Evolutionary conservation across 176 grass and related monocot species (phyloP), one percentile per base, ranked within the genome.

Genomic region (Cymbopogon citratus): DNA sequence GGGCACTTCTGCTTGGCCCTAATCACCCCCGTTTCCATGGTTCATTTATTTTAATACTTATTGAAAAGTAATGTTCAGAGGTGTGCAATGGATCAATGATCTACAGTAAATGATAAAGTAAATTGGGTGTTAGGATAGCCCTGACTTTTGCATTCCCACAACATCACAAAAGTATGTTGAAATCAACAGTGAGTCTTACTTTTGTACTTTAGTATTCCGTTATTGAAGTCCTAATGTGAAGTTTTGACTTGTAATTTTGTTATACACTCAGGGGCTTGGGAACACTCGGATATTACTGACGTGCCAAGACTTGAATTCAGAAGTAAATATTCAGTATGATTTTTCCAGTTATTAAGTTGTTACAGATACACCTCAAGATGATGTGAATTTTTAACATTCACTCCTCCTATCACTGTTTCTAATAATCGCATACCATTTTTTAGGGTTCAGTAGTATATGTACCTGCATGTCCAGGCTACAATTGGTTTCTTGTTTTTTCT

Each of bases 251-350:
- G 28, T 72, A 57, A 21, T 34, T 78, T 85, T 78, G 5, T 67
- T 82, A 62, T 66, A 60, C n/a, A 81, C 85, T 40, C 89, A 91
- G 90, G 86, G 90, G 67, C 78, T 91, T 70, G 72, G 25, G 54
- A 80, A 52, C 28, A 88, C 90, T 79, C 66, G 86, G 60, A 79
- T 91, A 84, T 69, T 88, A 63, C 13, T 91, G 65, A 88, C 90
- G 19, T 91, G 90, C 72, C 86, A 91, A 76, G 90, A 85, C 78
- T 82, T 91, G 39, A 69, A 51, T 81, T 79, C 82, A 54, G 82
- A 91, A 82, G 90, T 85, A 85, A 83, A 85, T 78, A 60, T 26
- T 31, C 46, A 15, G 62, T 23, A 66, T 79, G 7, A 80, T 33
- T 67, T 19, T 51, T 79, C 18, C 62, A 35, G 28, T 79, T 44